phyloP scores from a whole-genome alignment of 2,329 filamentous ascomycete genomes.

The Microthyrium microscopicum region DNA sequence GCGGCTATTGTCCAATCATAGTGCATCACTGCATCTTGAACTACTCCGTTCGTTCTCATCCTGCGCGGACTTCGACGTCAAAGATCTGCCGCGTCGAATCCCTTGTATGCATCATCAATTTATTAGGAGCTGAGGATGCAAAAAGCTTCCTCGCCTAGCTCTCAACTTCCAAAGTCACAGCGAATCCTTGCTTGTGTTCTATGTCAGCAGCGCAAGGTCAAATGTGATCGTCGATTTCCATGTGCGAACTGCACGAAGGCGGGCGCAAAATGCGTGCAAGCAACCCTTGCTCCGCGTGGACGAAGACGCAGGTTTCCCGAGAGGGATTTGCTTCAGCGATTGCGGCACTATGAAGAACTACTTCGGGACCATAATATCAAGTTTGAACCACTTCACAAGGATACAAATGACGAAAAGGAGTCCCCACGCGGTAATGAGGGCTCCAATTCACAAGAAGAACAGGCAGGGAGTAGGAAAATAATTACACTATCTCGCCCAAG shows the following conservation, averaged over 20 bases:
- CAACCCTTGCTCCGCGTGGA: slow-evolving; percentile 32
- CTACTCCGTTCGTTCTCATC: too few species aligned
- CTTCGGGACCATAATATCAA: slow-evolving; percentile 48
- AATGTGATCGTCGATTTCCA: slow-evolving; percentile 21
- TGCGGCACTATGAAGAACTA: slow-evolving; percentile 51
- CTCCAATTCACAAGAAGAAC: slow-evolving; percentile 9
- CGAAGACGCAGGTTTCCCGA: slow-evolving; percentile 50
- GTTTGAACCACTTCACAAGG: slow-evolving; percentile 47
- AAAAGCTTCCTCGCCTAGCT: neutral
- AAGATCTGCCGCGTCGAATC: too few species aligned
- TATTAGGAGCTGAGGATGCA: too few species aligned
- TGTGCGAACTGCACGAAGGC: slow-evolving; percentile 20
- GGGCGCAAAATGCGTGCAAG: slow-evolving; percentile 23
- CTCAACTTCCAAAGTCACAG: slow-evolving; percentile 20
- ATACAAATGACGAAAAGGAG: slow-evolving; percentile 11
- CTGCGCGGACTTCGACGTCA: too few species aligned
- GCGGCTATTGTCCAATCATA: too few species aligned
- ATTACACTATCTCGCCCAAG: too few species aligned
- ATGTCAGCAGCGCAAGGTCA: slow-evolving; percentile 20
- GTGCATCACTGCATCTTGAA: too few species aligned
- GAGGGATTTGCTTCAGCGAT: slow-evolving; percentile 50
- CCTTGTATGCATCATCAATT: too few species aligned
- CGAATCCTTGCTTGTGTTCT: slow-evolving; percentile 18
- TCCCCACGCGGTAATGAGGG: slow-evolving; percentile 9
- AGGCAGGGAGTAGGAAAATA: too few species aligned